Evolutionary conservation across 169 alveolate species (phyloP).

Genomic region (Eimeria tenella): DNA sequence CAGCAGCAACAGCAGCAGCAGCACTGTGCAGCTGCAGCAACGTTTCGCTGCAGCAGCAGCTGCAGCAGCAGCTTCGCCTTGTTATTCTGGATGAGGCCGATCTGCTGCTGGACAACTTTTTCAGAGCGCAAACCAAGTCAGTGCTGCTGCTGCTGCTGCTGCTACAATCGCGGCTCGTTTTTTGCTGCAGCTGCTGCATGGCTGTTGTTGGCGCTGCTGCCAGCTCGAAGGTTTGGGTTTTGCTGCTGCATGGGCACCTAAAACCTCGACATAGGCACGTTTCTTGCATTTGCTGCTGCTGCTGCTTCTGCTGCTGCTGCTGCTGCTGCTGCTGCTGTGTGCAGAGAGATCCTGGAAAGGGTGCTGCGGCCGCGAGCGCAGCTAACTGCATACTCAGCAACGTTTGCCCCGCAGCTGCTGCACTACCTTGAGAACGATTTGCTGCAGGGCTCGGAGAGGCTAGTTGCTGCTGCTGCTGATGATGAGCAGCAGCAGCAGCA

Average conservation of each 20-base stretch:
- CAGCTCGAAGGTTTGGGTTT: not conserved
- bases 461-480: not conserved
- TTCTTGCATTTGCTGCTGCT: not conserved
- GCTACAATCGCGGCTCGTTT: not conserved
- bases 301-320: not conserved
- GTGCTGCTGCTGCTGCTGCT: too few species aligned
- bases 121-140: slow-evolving; percentile 59
- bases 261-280: not conserved
- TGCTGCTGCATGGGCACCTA: not conserved
- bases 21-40: slow-evolving; percentile 5
- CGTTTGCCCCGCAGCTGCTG: slow-evolving; percentile 78
- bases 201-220: not conserved
- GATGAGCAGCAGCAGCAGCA: not conserved
- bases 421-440: slow-evolving; percentile 37
- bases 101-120: slow-evolving; percentile 79
- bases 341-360: slow-evolving; percentile 17
- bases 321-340: not conserved
- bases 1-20: slow-evolving; percentile 14
- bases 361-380: slow-evolving; percentile 55
- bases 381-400: slow-evolving; percentile 82
- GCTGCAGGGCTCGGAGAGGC: not conserved
- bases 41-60: not conserved
- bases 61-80: slow-evolving; percentile 46
- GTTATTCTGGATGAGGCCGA: slow-evolving; percentile 83
- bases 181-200: not conserved